Percentiles rank a stretch among this genome's conserved stretches.
Evolutionary conservation across 1,284 basidiomycete species (phyloP).

Genomic region (Vanrija sp.): DNA sequence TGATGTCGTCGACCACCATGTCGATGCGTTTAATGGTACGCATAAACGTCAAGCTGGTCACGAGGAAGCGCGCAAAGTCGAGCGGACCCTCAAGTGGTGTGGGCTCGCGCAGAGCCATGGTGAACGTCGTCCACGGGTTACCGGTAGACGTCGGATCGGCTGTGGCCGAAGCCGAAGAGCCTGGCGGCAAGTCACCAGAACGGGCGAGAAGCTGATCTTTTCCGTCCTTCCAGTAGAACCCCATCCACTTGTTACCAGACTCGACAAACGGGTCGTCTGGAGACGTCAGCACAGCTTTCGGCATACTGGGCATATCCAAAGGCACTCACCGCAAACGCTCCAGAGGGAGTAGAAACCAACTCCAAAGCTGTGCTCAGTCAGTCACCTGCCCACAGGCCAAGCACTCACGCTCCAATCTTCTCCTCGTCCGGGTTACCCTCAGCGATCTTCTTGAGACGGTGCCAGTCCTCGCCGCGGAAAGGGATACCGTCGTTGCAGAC

Average conservation of each 20-base stretch:
- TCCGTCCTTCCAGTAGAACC: constrained; percentile 93
- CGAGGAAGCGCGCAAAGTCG: constrained; percentile 83
- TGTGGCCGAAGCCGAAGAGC: constrained; percentile 27
- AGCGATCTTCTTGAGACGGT: constrained; percentile 67
- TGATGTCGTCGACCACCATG: constrained; percentile 73
- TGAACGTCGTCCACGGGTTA: constrained; percentile 78
- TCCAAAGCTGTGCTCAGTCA: constrained; percentile 36
- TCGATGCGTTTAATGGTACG: constrained; percentile 69
- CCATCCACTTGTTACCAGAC: constrained; percentile 88
- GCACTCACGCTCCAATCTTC: constrained; percentile 50
- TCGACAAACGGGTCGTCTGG: constrained; percentile 87
- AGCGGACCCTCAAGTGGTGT: constrained; percentile 73
- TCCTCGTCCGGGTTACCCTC: constrained; percentile 55
- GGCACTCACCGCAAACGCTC: constrained; percentile 45
- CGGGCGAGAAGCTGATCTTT: constrained; percentile 79
- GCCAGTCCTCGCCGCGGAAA: constrained; percentile 79
- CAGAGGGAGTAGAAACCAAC: constrained; percentile 56
- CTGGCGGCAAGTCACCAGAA: constrained; percentile 61
- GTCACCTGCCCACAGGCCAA: background rate
- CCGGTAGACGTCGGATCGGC: constrained; percentile 36
- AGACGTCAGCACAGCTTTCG: background rate
- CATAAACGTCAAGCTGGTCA: constrained; percentile 95
- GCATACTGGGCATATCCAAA: background rate
- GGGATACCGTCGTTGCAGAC: constrained; percentile 83
- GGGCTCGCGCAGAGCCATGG: constrained; percentile 83